A percentile compares a stretch with the other conserved stretches of the same genome.
These are phyloP conservation scores for Trametes versicolor DNA, from an alignment of 1,284 basidiomycete species.

Conservation along the genomic window DNA sequence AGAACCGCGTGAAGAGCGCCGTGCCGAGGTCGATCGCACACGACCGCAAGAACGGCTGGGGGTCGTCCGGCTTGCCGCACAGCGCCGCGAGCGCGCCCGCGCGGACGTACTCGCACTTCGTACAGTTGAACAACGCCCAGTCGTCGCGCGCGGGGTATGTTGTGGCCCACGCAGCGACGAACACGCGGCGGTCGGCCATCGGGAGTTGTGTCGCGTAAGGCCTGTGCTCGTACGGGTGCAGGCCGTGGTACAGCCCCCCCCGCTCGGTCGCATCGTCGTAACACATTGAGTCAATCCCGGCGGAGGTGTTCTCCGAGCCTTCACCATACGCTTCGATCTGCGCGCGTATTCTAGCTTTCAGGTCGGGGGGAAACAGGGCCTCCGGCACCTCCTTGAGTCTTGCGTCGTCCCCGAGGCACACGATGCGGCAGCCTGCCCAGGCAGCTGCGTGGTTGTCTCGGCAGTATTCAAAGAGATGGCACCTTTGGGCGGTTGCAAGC, in stretches of 20 bases:
- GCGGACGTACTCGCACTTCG: conserved; percentile 21
- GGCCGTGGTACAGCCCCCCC: background rate
- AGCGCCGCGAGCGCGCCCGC: conserved; percentile 15
- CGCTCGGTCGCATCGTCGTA: background rate
- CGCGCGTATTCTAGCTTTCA: conserved; percentile 7
- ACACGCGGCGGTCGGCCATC: background rate
- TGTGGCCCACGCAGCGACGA: background rate
- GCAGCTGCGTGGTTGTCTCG: background rate
- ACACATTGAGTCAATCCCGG: background rate
- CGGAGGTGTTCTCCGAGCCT: background rate
- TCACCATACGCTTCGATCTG: background rate
- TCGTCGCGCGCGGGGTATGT: conserved; percentile 14
- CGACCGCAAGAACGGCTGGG: conserved; percentile 20
- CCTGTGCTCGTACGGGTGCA: no score
- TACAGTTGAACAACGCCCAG: conserved; percentile 20
- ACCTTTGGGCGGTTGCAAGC: background rate
- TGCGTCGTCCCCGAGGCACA: conserved; percentile 6
- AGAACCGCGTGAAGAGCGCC: conserved; percentile 13
- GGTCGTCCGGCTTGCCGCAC: conserved; percentile 12
- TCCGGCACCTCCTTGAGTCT: conserved; percentile 2
- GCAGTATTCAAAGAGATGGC: background rate
- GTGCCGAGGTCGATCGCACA: conserved; percentile 15
- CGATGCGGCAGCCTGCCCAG: conserved; percentile 15
- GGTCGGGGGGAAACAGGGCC: background rate
- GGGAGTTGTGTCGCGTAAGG: background rate